phyloP scores from a whole-genome alignment of 345 rosid genomes.

The Bretschneidera sinensis region DNA sequence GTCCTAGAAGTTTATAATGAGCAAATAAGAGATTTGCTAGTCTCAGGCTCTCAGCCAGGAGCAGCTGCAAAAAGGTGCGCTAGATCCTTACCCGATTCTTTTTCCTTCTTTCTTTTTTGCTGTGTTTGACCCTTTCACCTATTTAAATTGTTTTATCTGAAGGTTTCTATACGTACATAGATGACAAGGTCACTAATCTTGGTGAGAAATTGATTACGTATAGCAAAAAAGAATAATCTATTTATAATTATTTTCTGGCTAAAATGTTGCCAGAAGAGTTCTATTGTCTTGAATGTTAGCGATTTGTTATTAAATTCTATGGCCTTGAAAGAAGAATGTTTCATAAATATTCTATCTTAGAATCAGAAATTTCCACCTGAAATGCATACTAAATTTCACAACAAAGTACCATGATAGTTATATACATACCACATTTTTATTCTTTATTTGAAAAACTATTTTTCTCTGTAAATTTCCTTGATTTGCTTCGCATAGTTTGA shows the following conservation, averaged over 20 bases:
- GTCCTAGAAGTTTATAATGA: slow-evolving; percentile 97
- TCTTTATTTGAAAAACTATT: too few species aligned
- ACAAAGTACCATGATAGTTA: neutral
- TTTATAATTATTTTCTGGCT: too few species aligned
- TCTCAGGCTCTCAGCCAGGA: slow-evolving; percentile 50
- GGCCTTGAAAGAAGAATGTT: neutral
- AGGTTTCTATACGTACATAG: neutral
- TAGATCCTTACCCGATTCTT: neutral
- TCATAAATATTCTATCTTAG: neutral
- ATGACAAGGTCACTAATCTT: neutral
- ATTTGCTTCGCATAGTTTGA: neutral
- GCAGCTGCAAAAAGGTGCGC: slow-evolving; percentile 58
- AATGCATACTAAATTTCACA: neutral
- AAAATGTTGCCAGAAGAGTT: too few species aligned
- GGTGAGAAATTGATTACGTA: neutral
- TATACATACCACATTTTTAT: neutral
- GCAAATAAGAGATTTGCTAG: slow-evolving; percentile 83
- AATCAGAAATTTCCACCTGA: neutral
- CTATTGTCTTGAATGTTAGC: too few species aligned
- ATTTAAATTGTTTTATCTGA: neutral
- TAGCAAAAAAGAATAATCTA: neutral
- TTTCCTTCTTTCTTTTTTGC: neutral
- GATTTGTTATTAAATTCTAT: too few species aligned
- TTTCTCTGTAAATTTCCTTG: neutral
- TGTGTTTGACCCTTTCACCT: neutral